Base-by-base conservation (phyloP, 352 stramenopile species). In the Phytophthora citrophthora region DNA sequence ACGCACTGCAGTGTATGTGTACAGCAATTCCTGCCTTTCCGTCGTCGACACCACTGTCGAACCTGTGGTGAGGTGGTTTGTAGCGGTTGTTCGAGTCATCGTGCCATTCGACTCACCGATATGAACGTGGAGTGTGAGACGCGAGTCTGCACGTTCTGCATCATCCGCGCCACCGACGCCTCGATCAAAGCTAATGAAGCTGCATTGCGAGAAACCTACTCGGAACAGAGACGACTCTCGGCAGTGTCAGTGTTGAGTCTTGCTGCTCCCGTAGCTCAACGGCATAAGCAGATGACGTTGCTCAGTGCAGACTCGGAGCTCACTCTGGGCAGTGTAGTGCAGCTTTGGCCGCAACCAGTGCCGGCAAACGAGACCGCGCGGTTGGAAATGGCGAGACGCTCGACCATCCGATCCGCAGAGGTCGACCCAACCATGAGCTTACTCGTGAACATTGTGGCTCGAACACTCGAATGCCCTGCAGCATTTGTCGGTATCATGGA, bases 1-100 rank as follows among this genome's bases (percentile, higher is more conserved):
- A 90, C 81, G 15, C 86, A 93, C 60, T 94, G 86, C 75, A 94
- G 79, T 54, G 77, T 92, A 39, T 94, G 86, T 61, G 71, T 93
- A 27, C 82, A 91, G 79, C 83, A 91, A 53, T 94, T 94, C 67
- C 65, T 91, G 32, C 78, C 86, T 7, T 91, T 94, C 45, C 83
- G 83, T 15, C 80, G 83, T 13, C 81, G 86, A 36, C 83, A 92
- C 50, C 86, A 94, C 65, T 94, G 86, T 48, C 83, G 86, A 49
- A 92, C 86, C 61, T 94, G 86, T 40, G 83, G 86, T n/a, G 83
- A 94, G 32, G 71, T 79, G 23, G 80, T 93, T 2, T 94, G 86
- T 51, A 69, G 73, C 23, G 79, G 78, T 7, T 94, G 86, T 71
- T 91, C 86, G 23, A 85, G 79, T 34, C 82, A 92, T 54, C 83